Conservation (phyloP, 441 rosid species). For the Euphorbia celastroides region DNA sequence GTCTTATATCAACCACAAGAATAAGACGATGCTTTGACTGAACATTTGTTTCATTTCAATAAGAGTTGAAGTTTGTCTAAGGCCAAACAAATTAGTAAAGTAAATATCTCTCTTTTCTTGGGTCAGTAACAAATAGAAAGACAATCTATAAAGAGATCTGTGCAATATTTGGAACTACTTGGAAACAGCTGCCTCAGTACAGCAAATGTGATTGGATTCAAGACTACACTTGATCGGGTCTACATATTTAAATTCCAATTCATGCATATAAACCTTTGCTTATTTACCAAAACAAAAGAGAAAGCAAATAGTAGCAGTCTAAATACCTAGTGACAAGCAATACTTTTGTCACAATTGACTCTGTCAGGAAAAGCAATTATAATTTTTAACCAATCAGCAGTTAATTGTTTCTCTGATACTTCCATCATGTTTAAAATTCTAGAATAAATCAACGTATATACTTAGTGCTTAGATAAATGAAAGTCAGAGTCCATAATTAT, state of each 20-base stretch:
- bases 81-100: neutral
- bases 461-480: too few species aligned
- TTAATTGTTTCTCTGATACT: neutral
- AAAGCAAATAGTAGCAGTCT: neutral
- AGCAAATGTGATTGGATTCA: neutral
- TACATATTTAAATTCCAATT: neutral
- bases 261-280: neutral
- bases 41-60: neutral
- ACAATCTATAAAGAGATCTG: neutral
- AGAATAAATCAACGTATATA: too few species aligned
- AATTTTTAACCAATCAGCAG: neutral
- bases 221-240: neutral
- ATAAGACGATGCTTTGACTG: neutral
- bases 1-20: too few species aligned
- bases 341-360: neutral
- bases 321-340: neutral
- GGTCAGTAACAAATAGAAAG: neutral
- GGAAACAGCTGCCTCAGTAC: neutral
- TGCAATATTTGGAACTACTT: neutral
- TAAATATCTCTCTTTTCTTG: too few species aligned
- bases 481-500: too few species aligned
- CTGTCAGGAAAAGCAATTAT: neutral
- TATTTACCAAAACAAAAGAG: neutral
- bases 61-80: too few species aligned
- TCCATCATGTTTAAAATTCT: neutral